Percentiles rank a stretch among this genome's conserved stretches.
Conservation (phyloP, 1,139 yeast species). For the Debaryomyces coudertii region DNA sequence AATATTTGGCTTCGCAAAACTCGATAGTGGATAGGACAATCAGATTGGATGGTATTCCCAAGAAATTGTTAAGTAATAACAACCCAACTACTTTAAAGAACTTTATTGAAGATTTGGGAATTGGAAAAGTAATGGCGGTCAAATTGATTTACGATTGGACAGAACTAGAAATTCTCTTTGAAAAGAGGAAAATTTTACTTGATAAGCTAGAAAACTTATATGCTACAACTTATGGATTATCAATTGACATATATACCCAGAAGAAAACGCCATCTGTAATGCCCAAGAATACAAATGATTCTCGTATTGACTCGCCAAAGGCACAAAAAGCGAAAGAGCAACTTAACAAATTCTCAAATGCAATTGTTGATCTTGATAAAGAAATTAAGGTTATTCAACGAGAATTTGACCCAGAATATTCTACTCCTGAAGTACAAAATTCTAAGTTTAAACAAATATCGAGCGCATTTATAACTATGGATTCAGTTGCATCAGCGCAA, state of each 20-base stretch:
- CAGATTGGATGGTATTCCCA: conserved; percentile 81
- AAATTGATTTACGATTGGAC: conserved; percentile 60
- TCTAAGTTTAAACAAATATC: conserved; percentile 49
- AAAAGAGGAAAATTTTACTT: conserved; percentile 36
- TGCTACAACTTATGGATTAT: conserved; percentile 48
- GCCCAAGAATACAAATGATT: conserved; percentile 11
- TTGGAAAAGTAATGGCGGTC: conserved; percentile 61
- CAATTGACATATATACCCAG: conserved; percentile 43
- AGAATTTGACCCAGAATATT: conserved; percentile 29
- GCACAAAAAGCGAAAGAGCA: conserved; percentile 11
- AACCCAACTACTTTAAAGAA: conserved; percentile 45
- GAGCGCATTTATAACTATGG: conserved; percentile 81
- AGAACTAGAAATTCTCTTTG: conserved; percentile 46
- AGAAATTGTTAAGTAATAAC: conserved; percentile 40
- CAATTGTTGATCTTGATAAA: conserved; percentile 30
- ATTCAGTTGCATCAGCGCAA: conserved; percentile 81
- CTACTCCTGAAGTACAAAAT: conserved; percentile 31
- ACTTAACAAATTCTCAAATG: conserved; percentile 24
- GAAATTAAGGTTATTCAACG: conserved; percentile 34
- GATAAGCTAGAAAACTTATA: conserved; percentile 48
- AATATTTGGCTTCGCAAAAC: conserved; percentile 82
- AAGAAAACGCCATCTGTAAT: conserved; percentile 33
- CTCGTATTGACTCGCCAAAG: not conserved
- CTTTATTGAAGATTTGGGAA: conserved; percentile 63
- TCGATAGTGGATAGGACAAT: conserved; percentile 93